phyloP scores from a whole-genome alignment of 768 basidiomycete genomes.

The Tephrocybe rancida region DNA sequence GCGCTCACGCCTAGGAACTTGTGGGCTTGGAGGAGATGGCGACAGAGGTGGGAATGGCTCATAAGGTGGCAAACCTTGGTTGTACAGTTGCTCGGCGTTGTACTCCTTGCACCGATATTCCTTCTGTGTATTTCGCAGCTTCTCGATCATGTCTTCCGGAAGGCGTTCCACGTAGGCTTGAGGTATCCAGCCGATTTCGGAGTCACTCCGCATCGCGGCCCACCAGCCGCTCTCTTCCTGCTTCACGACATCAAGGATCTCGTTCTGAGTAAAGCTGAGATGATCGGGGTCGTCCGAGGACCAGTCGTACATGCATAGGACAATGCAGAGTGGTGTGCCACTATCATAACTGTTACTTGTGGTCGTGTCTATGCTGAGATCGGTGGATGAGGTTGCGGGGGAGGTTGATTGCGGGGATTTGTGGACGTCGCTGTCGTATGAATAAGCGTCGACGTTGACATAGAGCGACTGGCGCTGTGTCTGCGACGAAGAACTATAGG shows the following conservation, averaged over 20 bases:
- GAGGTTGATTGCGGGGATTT: conserved; percentile 35
- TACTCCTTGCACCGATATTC: conserved; percentile 49
- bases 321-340: conserved; percentile 47
- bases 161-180: conserved; percentile 66
- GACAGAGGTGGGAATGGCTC: conserved; percentile 12
- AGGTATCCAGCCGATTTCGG: conserved; percentile 76
- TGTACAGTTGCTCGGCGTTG: conserved; percentile 47
- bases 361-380: conserved; percentile 29
- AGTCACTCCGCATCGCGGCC: conserved; percentile 66
- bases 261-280: conserved; percentile 64
- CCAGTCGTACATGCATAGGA: conserved; percentile 72
- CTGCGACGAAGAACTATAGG: conserved; percentile 35
- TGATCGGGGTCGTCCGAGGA: conserved; percentile 60
- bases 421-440: conserved; percentile 29
- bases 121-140: conserved; percentile 42
- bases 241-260: conserved; percentile 69
- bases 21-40: conserved; percentile 1
- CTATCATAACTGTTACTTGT: conserved; percentile 27
- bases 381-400: conserved; percentile 34
- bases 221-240: conserved; percentile 80
- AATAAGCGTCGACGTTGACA: conserved; percentile 38
- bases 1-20: background rate
- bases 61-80: conserved; percentile 31
- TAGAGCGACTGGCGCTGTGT: conserved; percentile 41
- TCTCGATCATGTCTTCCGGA: conserved; percentile 51